Base-by-base conservation (phyloP, 2,329 filamentous ascomycete genomes). In the Thermochaetoides dissita region DNA sequence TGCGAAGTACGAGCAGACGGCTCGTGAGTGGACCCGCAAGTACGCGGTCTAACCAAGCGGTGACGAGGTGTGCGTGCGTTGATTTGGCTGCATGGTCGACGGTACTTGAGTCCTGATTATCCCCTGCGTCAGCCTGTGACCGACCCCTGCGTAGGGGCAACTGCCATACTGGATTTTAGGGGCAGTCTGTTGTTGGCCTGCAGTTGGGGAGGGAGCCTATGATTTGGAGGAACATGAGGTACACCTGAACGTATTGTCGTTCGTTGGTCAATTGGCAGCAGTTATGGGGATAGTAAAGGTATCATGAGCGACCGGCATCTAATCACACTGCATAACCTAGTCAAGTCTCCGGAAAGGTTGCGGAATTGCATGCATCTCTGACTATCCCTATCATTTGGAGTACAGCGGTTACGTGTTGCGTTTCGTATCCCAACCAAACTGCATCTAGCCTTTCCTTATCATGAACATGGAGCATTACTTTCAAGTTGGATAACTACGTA, bases 1-100 rank as follows among this genome's bases (percentile, higher is more conserved):
- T 56, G 79, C 84, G 57, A 77, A 87, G 64, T 98, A 98, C 67
- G 91, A 98, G 71, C 84, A 86, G 53, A 96, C 88, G 45, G 91
- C 91, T 48, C 76, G 89, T 56, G 91, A 98, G 71, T 98, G 91
- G 91, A 98, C 91, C 58, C 79, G 89, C 65, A 98, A 98, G 76
- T 96, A 96, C 64, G 91, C 91, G 61, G 91, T 96, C 66, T 96
- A 74, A 55, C 31, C 17, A 24, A 24, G 17, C 17, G 17, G 17
- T 24, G 17, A 24, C 17, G 17, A 24, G 17, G 17, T 24, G 9
- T 37, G 30, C 10, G 36, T 10, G 41, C 17, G 38, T 40, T 33
- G 37, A 32, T 36, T 45, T 10, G 10, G 33, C 10, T 34, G 43
- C 37, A 17, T 43, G 41, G 40, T 38, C 28, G 31, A 40, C 40